A percentile compares a stretch with the other conserved stretches of the same genome.
Evolutionary conservation across 2,329 filamentous ascomycete species (phyloP).

Genomic region (Scolecobasidium constrictum): DNA sequence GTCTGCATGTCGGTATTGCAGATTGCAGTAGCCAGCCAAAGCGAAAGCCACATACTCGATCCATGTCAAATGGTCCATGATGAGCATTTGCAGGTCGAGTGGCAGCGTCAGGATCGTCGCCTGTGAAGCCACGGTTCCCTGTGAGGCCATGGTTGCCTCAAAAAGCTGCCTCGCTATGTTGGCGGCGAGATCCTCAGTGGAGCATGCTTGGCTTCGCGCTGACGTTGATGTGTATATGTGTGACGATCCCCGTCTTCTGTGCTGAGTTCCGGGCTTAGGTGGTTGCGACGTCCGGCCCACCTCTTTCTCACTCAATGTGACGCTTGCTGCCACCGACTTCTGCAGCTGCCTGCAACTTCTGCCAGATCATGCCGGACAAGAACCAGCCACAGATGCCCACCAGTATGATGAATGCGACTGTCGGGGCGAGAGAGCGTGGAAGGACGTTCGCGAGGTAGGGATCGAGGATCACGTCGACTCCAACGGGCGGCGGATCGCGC

Average conservation of each 20-base stretch:
- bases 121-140: slow-evolving; percentile 13
- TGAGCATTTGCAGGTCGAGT: slow-evolving; percentile 34
- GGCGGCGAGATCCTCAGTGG: neutral
- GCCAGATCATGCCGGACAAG: slow-evolving; percentile 35
- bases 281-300: neutral
- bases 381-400: slow-evolving; percentile 46
- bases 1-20: slow-evolving; percentile 15
- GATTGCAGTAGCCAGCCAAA: slow-evolving; percentile 33
- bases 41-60: slow-evolving; percentile 34
- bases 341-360: neutral
- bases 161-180: neutral
- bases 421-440: slow-evolving; percentile 66
- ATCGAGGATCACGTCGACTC: slow-evolving; percentile 75
- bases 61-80: slow-evolving; percentile 29
- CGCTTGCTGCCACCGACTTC: slow-evolving; percentile 4
- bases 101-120: slow-evolving; percentile 30
- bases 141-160: neutral
- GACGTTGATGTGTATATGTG: neutral
- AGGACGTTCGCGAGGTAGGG: slow-evolving; percentile 72
- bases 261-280: too few species aligned
- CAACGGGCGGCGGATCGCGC: slow-evolving; percentile 59
- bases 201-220: neutral
- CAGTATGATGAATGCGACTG: slow-evolving; percentile 53
- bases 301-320: slow-evolving; percentile 12
- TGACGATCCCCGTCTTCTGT: too few species aligned